A percentile compares a stretch with the other conserved stretches of the same genome.
Conservation (phyloP, 495 filamentous ascomycete species). For the Aspergillus diversus region DNA sequence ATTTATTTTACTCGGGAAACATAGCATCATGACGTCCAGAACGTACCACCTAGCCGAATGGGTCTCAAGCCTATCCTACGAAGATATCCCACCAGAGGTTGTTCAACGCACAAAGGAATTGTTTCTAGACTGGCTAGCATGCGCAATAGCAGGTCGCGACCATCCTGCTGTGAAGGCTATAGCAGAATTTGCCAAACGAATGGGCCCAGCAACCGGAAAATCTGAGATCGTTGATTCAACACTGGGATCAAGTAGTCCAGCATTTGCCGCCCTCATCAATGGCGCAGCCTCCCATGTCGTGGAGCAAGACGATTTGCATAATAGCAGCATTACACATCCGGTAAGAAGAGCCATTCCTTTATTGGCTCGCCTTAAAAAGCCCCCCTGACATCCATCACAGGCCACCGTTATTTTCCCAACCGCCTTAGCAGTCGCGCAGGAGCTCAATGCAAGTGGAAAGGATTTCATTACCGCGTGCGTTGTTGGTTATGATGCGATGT, state of each 20-base stretch:
- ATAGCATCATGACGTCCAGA: not conserved
- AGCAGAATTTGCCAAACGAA: constrained; percentile 29
- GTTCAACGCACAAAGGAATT: constrained; percentile 42
- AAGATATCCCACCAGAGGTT: constrained; percentile 34
- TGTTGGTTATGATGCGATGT: constrained; percentile 41
- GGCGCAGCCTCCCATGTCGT: constrained; percentile 42
- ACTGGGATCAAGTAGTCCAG: constrained; percentile 30
- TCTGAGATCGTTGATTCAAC: constrained; percentile 37
- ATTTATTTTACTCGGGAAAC: too few species aligned
- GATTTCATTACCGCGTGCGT: constrained; percentile 43
- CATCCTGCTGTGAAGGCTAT: constrained; percentile 39
- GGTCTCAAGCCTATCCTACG: constrained; percentile 31
- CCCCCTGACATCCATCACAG: constrained; percentile 15
- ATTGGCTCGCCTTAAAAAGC: not conserved
- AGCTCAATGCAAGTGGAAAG: constrained; percentile 32
- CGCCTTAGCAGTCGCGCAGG: constrained; percentile 40
- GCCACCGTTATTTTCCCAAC: constrained; percentile 42
- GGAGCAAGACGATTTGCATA: constrained; percentile 46
- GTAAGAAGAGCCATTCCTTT: constrained; percentile 16
- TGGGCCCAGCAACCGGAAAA: constrained; percentile 38
- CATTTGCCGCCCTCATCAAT: constrained; percentile 41
- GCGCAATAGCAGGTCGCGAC: constrained; percentile 39
- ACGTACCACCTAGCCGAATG: constrained; percentile 27
- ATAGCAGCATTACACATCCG: constrained; percentile 43
- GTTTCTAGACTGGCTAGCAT: constrained; percentile 39